Percentiles rank a stretch among this genome's conserved stretches.
Conservation (phyloP, 768 basidiomycete species). For the Galerina sulciceps region DNA sequence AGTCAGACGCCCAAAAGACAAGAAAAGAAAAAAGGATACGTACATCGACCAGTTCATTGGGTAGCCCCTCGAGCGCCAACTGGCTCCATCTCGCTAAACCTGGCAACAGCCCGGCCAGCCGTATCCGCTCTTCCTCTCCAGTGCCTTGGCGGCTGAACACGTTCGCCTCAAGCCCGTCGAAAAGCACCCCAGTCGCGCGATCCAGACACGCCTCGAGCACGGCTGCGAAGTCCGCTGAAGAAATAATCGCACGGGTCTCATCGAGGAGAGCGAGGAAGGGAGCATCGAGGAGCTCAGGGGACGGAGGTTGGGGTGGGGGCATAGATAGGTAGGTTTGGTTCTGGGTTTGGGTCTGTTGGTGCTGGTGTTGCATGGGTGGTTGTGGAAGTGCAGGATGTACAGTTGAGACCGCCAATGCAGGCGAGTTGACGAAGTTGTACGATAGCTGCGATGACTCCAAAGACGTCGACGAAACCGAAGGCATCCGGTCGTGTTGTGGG, state of each 20-base stretch:
- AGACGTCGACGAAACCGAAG: constrained; percentile 27
- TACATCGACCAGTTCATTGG: constrained; percentile 86
- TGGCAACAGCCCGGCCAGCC: constrained; percentile 82
- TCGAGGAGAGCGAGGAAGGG: constrained; percentile 67
- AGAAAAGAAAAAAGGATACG: constrained; percentile 32
- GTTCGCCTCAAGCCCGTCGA: constrained; percentile 64
- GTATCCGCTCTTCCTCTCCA: constrained; percentile 53
- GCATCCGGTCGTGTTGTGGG: constrained; percentile 2
- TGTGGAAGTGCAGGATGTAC: background rate
- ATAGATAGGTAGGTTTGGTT: background rate
- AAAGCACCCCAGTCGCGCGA: constrained; percentile 64
- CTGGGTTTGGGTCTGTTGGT: background rate
- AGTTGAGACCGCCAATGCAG: constrained; percentile 20
- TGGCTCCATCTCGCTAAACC: constrained; percentile 81
- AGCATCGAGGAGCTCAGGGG: constrained; percentile 36
- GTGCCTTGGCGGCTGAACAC: constrained; percentile 48
- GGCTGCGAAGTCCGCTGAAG: constrained; percentile 69
- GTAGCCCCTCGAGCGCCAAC: constrained; percentile 65
- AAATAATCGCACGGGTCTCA: constrained; percentile 68
- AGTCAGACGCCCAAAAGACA: background rate
- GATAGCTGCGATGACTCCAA: constrained; percentile 32
- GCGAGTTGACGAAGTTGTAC: constrained; percentile 32
- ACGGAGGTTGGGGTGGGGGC: constrained; percentile 3
- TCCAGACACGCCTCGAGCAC: constrained; percentile 80
- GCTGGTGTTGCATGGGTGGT: background rate